Conservation (phyloP, 306 rosid genomes). For the Prunus mume region DNA sequence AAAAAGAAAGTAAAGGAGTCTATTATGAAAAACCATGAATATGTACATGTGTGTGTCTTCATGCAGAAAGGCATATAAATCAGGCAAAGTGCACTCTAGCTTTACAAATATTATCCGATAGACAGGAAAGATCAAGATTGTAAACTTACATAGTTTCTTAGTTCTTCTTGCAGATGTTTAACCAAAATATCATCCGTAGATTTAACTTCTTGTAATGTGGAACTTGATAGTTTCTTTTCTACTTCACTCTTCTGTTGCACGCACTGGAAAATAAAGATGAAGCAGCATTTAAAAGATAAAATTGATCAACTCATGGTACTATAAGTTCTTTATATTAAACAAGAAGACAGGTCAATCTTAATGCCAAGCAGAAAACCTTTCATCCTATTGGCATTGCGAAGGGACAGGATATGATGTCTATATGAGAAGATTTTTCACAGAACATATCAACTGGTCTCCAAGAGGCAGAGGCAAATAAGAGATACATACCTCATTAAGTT, state of each 20-base stretch:
- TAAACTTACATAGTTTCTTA: slow-evolving; percentile 69
- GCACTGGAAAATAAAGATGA: slow-evolving; percentile 45
- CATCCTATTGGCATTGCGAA: background rate
- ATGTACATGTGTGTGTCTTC: no score
- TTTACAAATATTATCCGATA: slow-evolving; percentile 11
- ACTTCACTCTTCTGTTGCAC: slow-evolving; percentile 70
- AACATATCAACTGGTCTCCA: background rate
- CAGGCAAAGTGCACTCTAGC: no score
- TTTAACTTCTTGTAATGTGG: slow-evolving; percentile 53
- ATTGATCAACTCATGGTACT: background rate
- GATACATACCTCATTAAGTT: slow-evolving; percentile 61
- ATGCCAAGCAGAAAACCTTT: slow-evolving; percentile 13
- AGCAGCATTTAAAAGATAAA: background rate
- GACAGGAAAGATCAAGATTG: background rate
- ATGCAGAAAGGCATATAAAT: no score
- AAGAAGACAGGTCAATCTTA: slow-evolving; percentile 15
- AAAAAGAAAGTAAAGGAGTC: no score
- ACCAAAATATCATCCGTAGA: slow-evolving; percentile 49
- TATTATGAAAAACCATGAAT: no score
- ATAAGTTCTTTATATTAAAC: background rate
- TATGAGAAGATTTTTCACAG: background rate
- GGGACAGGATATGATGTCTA: background rate
- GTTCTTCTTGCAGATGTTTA: slow-evolving; percentile 86
- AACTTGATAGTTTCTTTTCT: slow-evolving; percentile 69
- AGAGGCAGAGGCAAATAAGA: slow-evolving; percentile 16